A percentile compares a stretch with the other conserved stretches of the same genome.
phyloP scores from a whole-genome alignment of 805 yeast species.

The Wickerhamomyces strasburgensis region DNA sequence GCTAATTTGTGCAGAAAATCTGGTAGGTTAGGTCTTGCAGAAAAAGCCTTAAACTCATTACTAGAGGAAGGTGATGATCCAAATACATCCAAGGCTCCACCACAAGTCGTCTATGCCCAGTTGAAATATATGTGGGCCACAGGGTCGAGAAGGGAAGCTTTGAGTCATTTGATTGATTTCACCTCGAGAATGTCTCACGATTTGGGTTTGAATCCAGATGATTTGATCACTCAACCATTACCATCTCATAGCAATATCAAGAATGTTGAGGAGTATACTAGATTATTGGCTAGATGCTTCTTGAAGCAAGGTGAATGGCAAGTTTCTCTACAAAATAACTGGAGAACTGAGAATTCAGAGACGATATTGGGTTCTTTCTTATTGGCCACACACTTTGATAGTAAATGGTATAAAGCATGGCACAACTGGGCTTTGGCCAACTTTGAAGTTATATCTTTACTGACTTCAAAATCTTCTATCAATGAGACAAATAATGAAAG shows the following conservation, averaged over 20 bases:
- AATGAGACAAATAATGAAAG: slow-evolving; percentile 26
- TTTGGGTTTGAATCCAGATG: slow-evolving; percentile 80
- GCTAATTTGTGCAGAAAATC: slow-evolving; percentile 94
- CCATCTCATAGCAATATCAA: slow-evolving; percentile 58
- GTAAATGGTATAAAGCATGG: slow-evolving; percentile 97
- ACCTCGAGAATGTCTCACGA: slow-evolving; percentile 88
- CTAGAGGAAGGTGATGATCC: slow-evolving; percentile 63
- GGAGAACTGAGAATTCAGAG: slow-evolving; percentile 77
- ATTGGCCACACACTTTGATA: slow-evolving; percentile 91
- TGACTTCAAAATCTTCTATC: slow-evolving; percentile 32
- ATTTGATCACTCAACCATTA: slow-evolving; percentile 78
- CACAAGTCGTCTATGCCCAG: slow-evolving; percentile 96
- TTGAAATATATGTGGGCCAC: slow-evolving; percentile 96
- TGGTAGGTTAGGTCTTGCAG: slow-evolving; percentile 88
- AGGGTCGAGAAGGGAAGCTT: slow-evolving; percentile 82
- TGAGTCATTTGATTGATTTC: slow-evolving; percentile 80
- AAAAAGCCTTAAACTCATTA: slow-evolving; percentile 77
- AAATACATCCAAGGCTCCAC: slow-evolving; percentile 77
- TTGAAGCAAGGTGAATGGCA: slow-evolving; percentile 99
- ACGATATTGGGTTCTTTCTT: slow-evolving; percentile 87
- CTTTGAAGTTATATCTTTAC: slow-evolving; percentile 83
- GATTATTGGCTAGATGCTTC: slow-evolving; percentile 86
- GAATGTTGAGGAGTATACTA: slow-evolving; percentile 79
- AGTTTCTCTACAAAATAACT: slow-evolving; percentile 67
- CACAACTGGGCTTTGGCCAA: slow-evolving; percentile 99